phyloP scores from a whole-genome alignment of 495 filamentous ascomycete genomes.

The Hypoxylon subgilvum region DNA sequence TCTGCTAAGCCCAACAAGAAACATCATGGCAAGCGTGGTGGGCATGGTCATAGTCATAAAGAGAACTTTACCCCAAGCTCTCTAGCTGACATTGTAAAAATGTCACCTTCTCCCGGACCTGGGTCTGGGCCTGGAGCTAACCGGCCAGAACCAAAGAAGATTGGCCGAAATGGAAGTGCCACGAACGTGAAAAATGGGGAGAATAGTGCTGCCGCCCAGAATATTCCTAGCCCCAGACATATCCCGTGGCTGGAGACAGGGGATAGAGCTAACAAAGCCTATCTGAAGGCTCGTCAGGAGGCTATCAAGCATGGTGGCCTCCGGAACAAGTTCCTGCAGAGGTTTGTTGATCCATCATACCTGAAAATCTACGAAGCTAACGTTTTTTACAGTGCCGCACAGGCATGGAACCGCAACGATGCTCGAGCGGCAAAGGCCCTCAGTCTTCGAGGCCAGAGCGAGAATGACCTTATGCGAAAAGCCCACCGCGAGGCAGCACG shows the following conservation, averaged over 20 bases:
- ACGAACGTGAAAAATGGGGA: conserved; percentile 67
- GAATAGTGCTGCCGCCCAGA: conserved; percentile 77
- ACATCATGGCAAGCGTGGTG: conserved; percentile 85
- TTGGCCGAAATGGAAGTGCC: conserved; percentile 59
- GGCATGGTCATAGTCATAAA: conserved; percentile 74
- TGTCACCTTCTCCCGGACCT: conserved; percentile 78
- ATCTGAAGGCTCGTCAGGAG: conserved; percentile 90
- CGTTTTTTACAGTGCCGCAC: conserved; percentile 72
- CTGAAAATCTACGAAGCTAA: conserved; percentile 30
- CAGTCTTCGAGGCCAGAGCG: conserved; percentile 89
- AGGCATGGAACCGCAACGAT: conserved; percentile 99
- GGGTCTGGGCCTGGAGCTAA: conserved; percentile 39
- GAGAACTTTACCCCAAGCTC: conserved; percentile 73
- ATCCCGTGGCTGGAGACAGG: conserved; percentile 98
- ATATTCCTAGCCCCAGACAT: conserved; percentile 85
- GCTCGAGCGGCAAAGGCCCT: conserved; percentile 94
- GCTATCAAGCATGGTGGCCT: conserved; percentile 95
- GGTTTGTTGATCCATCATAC: conserved; percentile 55
- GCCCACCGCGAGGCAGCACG: conserved; percentile 93
- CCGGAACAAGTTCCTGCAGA: conserved; percentile 96
- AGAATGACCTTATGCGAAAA: conserved; percentile 97
- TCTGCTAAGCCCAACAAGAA: conserved; percentile 81
- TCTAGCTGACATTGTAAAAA: conserved; percentile 93
- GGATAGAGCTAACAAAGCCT: conserved; percentile 85
- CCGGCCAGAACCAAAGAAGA: conserved; percentile 57